Conservation (phyloP, 768 basidiomycete genomes). For the Candolleomyces eurysporus region DNA sequence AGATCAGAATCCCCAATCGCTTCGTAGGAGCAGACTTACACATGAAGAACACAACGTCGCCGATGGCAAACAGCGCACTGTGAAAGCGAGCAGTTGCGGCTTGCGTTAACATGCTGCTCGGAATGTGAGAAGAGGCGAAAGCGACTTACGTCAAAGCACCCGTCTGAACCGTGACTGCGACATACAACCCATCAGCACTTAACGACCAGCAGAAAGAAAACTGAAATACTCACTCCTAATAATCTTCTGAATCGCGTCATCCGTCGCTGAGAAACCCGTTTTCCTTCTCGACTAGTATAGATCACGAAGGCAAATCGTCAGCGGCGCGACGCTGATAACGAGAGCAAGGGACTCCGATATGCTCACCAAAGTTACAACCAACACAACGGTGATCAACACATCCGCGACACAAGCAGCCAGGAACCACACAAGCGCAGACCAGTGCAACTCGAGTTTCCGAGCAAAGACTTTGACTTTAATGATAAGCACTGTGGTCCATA, state of each 20-base stretch:
- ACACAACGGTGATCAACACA: conserved; percentile 35
- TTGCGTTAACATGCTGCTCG: too few relatives aligned
- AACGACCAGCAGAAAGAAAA: too few relatives aligned
- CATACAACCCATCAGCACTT: neutral
- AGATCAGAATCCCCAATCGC: too few relatives aligned
- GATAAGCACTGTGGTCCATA: conserved; percentile 36
- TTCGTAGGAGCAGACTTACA: neutral
- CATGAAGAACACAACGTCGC: conserved; percentile 26
- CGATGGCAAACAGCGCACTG: conserved; percentile 21
- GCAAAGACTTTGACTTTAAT: conserved; percentile 32
- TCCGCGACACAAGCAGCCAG: conserved; percentile 39
- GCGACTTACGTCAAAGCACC: conserved; percentile 35
- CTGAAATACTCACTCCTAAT: conserved; percentile 14
- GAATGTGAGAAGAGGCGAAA: neutral
- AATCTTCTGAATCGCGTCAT: conserved; percentile 37
- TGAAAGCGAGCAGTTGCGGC: too few relatives aligned
- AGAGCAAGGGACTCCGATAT: neutral
- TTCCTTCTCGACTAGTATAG: conserved; percentile 28
- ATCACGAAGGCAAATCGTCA: neutral
- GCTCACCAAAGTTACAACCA: conserved; percentile 36
- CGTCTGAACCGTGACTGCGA: conserved; percentile 40
- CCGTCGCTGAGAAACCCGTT: conserved; percentile 40
- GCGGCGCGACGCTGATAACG: neutral
- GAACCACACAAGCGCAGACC: conserved; percentile 42
- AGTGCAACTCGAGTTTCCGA: conserved; percentile 39